Conservation (phyloP, 2,329 filamentous ascomycete genomes). For the Xylariales sp. region DNA sequence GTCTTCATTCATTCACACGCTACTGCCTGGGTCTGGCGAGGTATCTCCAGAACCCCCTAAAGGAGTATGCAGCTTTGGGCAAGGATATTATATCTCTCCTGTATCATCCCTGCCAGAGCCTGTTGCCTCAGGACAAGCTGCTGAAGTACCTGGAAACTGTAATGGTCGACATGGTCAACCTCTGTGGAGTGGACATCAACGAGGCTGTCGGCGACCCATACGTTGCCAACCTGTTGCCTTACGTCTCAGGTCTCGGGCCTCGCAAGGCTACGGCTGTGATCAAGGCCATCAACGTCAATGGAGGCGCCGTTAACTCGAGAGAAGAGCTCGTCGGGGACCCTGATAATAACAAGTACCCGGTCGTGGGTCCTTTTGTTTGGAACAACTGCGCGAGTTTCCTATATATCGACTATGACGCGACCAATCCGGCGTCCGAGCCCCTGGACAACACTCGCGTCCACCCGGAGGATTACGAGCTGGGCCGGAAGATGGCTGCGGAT, state of each 20-base stretch:
- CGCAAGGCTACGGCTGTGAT: constrained; percentile 81
- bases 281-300: constrained; percentile 89
- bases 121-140: constrained; percentile 84
- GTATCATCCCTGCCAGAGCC: constrained; percentile 85
- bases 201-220: constrained; percentile 79
- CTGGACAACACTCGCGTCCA: constrained; percentile 96
- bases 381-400: constrained; percentile 97
- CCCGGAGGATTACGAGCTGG: constrained; percentile 96
- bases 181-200: constrained; percentile 92
- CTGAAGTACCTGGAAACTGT: constrained; percentile 86
- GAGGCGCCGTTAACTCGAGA: constrained; percentile 76
- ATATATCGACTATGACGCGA: constrained; percentile 81
- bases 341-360: constrained; percentile 69
- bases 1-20: constrained; percentile 69
- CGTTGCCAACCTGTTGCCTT: constrained; percentile 83
- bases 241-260: constrained; percentile 84
- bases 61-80: constrained; percentile 91
- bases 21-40: constrained; percentile 88
- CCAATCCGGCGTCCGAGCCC: constrained; percentile 78
- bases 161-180: constrained; percentile 97
- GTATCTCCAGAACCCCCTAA: constrained; percentile 93
- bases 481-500: constrained; percentile 97
- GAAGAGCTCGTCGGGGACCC: constrained; percentile 86
- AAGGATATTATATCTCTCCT: constrained; percentile 81
- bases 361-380: constrained; percentile 87